These are phyloP conservation scores for Lithohypha guttulata DNA, from an alignment of 2,329 filamentous ascomycete species.

Conservation along the genomic window DNA sequence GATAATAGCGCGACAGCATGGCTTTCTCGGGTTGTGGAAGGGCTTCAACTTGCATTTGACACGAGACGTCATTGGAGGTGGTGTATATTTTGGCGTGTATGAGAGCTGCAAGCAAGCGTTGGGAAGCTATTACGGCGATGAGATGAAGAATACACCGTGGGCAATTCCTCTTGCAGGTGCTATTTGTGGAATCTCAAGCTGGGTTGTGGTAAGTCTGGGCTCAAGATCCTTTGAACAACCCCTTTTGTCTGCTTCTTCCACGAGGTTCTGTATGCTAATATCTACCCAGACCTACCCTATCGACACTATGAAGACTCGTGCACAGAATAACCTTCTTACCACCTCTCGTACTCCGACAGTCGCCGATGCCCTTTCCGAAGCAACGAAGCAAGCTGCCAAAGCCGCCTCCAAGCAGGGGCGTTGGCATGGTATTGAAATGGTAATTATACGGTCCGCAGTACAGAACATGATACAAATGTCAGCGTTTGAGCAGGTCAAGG, in stretches of 20 bases:
- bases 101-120: slow-evolving; percentile 38
- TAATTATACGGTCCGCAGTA: slow-evolving; percentile 35
- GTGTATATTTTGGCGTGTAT: slow-evolving; percentile 38
- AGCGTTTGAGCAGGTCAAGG: slow-evolving; percentile 37
- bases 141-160: slow-evolving; percentile 32
- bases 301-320: slow-evolving; percentile 39
- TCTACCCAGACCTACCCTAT: slow-evolving; percentile 36
- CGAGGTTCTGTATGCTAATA: not conserved
- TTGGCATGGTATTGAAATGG: slow-evolving; percentile 39
- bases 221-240: not conserved
- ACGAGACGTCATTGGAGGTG: slow-evolving; percentile 36
- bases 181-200: slow-evolving; percentile 37
- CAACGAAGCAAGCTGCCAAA: slow-evolving; percentile 30
- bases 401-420: slow-evolving; percentile 28
- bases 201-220: slow-evolving; percentile 33
- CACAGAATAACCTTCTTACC: slow-evolving; percentile 36
- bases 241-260: not conserved
- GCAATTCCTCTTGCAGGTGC: slow-evolving; percentile 36
- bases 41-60: slow-evolving; percentile 36
- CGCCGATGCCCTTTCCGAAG: slow-evolving; percentile 14
- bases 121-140: slow-evolving; percentile 33
- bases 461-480: slow-evolving; percentile 41
- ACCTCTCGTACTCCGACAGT: slow-evolving; percentile 2
- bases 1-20: slow-evolving; percentile 34
- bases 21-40: slow-evolving; percentile 35